Percentiles rank a stretch among this genome's conserved stretches.
Conservation (phyloP, 768 basidiomycete species). For the Trametes sanguinea region DNA sequence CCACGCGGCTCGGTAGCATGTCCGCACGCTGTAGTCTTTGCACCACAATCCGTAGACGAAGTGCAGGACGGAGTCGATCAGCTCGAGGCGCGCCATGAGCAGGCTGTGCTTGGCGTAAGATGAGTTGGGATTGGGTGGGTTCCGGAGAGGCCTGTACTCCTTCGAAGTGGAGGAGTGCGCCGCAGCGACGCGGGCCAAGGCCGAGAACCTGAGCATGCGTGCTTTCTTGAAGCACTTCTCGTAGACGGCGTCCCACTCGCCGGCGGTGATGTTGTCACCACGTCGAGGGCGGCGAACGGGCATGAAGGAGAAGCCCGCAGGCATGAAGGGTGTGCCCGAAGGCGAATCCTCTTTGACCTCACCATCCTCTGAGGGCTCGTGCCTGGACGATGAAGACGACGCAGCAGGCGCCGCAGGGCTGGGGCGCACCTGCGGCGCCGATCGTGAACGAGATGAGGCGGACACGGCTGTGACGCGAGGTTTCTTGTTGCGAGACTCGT, state of each 20-base stretch:
- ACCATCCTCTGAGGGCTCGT: slow-evolving; percentile 48
- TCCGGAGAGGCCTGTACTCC: slow-evolving; percentile 61
- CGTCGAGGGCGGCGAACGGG: slow-evolving; percentile 71
- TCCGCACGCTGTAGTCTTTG: slow-evolving; percentile 59
- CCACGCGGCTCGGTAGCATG: slow-evolving; percentile 66
- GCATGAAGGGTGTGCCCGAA: not conserved
- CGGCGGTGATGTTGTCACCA: slow-evolving; percentile 43
- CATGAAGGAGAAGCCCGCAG: slow-evolving; percentile 27
- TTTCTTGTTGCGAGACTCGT: slow-evolving; percentile 35
- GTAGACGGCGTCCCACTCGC: slow-evolving; percentile 61
- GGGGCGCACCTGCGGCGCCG: slow-evolving; percentile 32
- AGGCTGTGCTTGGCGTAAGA: slow-evolving; percentile 76
- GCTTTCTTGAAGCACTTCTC: slow-evolving; percentile 71
- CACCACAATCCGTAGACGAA: slow-evolving; percentile 86
- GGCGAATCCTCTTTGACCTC: slow-evolving; percentile 45
- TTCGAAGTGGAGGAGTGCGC: slow-evolving; percentile 65
- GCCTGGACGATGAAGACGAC: slow-evolving; percentile 32
- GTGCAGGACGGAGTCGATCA: slow-evolving; percentile 78
- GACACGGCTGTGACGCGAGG: slow-evolving; percentile 29
- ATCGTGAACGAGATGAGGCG: slow-evolving; percentile 26
- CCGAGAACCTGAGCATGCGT: slow-evolving; percentile 80
- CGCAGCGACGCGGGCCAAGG: slow-evolving; percentile 77
- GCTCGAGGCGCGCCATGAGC: slow-evolving; percentile 76
- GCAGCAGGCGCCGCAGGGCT: slow-evolving; percentile 25
- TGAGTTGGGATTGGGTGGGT: slow-evolving; percentile 66